These are phyloP conservation scores for Rhododendron molle DNA, from an alignment of 148 eudicot genomes.

Conservation along the genomic window DNA sequence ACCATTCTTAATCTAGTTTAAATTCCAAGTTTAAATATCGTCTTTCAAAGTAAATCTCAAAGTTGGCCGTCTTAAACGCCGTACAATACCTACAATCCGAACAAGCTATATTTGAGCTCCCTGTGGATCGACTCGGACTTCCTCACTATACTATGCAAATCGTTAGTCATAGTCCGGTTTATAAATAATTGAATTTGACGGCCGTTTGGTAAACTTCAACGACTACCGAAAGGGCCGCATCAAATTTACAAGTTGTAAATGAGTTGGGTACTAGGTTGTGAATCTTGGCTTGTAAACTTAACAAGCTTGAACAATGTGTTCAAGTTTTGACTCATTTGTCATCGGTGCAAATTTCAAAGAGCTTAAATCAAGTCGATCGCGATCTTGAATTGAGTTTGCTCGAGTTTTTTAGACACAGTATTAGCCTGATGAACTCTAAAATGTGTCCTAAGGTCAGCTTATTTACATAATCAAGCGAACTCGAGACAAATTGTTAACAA, in stretches of 20 bases:
- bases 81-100: too few species aligned
- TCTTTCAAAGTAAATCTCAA: too few species aligned
- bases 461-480: neutral
- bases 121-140: too few species aligned
- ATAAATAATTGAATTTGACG: too few species aligned
- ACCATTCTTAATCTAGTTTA: too few species aligned
- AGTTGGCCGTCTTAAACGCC: too few species aligned
- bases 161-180: too few species aligned
- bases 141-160: too few species aligned
- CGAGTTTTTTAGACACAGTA: neutral
- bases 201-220: too few species aligned
- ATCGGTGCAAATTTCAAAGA: neutral
- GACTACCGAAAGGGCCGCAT: too few species aligned
- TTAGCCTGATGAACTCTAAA: neutral
- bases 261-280: neutral
- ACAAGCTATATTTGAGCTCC: too few species aligned
- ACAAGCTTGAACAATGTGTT: neutral
- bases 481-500: neutral
- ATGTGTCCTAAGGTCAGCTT: neutral
- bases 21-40: too few species aligned
- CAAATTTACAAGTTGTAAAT: neutral
- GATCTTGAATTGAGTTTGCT: neutral
- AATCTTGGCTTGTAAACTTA: neutral
- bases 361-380: neutral
- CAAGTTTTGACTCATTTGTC: neutral